Base-by-base conservation (phyloP, 768 basidiomycete species). In the Boletus rufocinnamomeus region DNA sequence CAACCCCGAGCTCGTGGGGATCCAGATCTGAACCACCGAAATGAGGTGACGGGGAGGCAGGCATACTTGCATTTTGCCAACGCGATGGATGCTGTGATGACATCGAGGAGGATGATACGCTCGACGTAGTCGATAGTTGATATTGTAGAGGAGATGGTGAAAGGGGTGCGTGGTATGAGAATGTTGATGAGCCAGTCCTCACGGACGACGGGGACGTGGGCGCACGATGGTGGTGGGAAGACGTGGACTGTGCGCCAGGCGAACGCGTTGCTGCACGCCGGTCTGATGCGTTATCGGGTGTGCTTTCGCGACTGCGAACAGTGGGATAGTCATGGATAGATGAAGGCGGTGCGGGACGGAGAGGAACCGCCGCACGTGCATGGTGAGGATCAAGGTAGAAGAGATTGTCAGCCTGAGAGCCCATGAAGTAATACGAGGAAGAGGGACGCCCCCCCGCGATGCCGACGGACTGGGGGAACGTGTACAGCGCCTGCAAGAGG, bases 361-460 rank as follows among this genome's bases (percentile, higher is more conserved):
- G 78, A 0, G 91, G 87, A 3, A 96, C 76, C 0, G 93, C 81
- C 0, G 91, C 82, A 9, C 93, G 84, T 0, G 92, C 79, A 65
- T 95, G 84, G 67, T 91, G 87, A 2, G 89, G 88, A 73, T 91
- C 87, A 37, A 91, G 83, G 67, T 93, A 90, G 68, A 93, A 88
- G 8, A 98, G 80, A 50, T 86, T 89, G 62, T 95, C 90, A 4
- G 87, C 89, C 70, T 99, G 96, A 0, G 88, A 82, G 17, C 93
- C 96, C 49, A 99, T 91, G 69, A 99, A 99, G 73, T 98, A 99
- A 73, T 97, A 98, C 0, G 95, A 97, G 0, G 93, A 95, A n/a
- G 91, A 91, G 0, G 96, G 97, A 23, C 97, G 83, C 3, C 96
- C 96, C 40, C 97, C 96, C 0, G 96, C 95, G 54, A 99, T 98